phyloP scores from a whole-genome alignment of 2,329 filamentous ascomycete genomes.

The Trichoderma cornu-damae region DNA sequence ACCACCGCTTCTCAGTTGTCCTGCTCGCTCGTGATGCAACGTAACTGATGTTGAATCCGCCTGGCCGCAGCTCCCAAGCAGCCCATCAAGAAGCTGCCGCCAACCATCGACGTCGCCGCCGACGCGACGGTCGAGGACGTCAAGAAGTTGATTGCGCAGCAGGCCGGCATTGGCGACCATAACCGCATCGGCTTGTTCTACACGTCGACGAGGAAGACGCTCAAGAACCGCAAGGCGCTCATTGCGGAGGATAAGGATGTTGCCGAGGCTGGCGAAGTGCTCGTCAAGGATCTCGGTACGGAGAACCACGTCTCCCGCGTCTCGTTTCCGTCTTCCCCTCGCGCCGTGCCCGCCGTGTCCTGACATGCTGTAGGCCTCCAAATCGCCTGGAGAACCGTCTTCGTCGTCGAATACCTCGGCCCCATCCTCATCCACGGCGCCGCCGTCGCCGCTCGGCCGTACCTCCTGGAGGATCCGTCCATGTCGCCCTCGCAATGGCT shows the following conservation, averaged over 20 bases:
- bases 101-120: slow-evolving; percentile 43
- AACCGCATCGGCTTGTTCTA: slow-evolving; percentile 61
- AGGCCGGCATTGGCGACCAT: slow-evolving; percentile 48
- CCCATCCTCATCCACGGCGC: slow-evolving; percentile 82
- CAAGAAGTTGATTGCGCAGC: slow-evolving; percentile 51
- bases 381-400: slow-evolving; percentile 89
- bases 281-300: slow-evolving; percentile 91
- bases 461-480: slow-evolving; percentile 45
- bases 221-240: slow-evolving; percentile 57
- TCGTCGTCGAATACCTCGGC: slow-evolving; percentile 89
- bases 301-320: too few species aligned
- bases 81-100: slow-evolving; percentile 51
- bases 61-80: slow-evolving; percentile 40
- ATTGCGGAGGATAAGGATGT: slow-evolving; percentile 47
- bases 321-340: not conserved
- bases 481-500: slow-evolving; percentile 67
- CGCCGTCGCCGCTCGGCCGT: slow-evolving; percentile 65
- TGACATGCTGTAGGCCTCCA: slow-evolving; percentile 60
- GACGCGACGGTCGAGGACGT: slow-evolving; percentile 56
- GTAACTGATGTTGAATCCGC: too few species aligned
- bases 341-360: not conserved
- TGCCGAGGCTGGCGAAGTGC: slow-evolving; percentile 51
- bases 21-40: not conserved
- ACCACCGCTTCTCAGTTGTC: too few species aligned
- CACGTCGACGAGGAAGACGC: slow-evolving; percentile 54